These are phyloP conservation scores for Boletus vinaceobasis DNA, from an alignment of 768 basidiomycete species.

Conservation along the genomic window DNA sequence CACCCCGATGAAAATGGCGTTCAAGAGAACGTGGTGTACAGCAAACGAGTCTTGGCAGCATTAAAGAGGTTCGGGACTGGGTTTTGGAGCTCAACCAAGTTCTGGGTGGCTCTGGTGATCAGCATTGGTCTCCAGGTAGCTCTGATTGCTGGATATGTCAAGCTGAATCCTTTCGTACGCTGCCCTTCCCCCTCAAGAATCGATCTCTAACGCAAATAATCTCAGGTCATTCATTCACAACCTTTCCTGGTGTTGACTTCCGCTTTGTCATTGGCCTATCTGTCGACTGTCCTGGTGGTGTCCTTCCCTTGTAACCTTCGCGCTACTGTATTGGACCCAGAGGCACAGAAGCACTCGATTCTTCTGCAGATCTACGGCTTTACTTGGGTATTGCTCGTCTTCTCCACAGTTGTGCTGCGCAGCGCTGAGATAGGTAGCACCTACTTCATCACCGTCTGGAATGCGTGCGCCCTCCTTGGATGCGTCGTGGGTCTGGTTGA, in stretches of 20 bases:
- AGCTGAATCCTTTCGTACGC: constrained; percentile 64
- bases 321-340: constrained; percentile 21
- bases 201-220: neutral
- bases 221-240: constrained; percentile 58
- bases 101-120: constrained; percentile 57
- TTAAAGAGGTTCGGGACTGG: constrained; percentile 27
- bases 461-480: constrained; percentile 43
- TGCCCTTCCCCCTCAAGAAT: neutral
- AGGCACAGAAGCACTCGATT: constrained; percentile 49
- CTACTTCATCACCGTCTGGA: constrained; percentile 58
- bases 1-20: neutral
- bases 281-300: constrained; percentile 43
- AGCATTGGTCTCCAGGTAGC: constrained; percentile 44
- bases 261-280: constrained; percentile 47
- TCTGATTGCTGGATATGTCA: constrained; percentile 46
- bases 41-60: constrained; percentile 21
- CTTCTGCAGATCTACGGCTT: constrained; percentile 53
- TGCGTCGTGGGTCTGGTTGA: constrained; percentile 38
- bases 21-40: constrained; percentile 3
- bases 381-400: constrained; percentile 56
- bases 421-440: constrained; percentile 45
- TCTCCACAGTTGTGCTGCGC: constrained; percentile 45
- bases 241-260: constrained; percentile 51
- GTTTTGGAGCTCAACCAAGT: constrained; percentile 52
- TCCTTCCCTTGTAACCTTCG: constrained; percentile 32